These are phyloP conservation scores for Psidium guajava DNA, from an alignment of 345 rosid genomes.

Conservation along the genomic window DNA sequence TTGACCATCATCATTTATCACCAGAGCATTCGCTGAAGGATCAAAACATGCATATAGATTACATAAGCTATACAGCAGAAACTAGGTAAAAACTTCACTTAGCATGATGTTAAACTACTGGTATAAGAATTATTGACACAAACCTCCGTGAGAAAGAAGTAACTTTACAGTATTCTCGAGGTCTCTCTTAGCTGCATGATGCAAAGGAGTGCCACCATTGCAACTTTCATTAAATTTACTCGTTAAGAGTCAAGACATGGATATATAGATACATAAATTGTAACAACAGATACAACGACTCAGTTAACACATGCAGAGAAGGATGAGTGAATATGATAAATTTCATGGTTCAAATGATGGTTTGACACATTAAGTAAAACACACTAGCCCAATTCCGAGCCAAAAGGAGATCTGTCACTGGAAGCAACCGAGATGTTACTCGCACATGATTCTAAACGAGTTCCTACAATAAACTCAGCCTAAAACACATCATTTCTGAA, in stretches of 20 bases:
- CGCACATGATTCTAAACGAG: not conserved
- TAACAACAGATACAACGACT: no score
- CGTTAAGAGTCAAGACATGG: not conserved
- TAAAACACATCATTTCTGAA: not conserved
- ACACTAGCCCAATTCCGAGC: not conserved
- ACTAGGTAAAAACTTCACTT: not conserved
- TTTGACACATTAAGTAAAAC: not conserved
- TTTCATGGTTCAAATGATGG: not conserved
- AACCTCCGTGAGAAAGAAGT: constrained; percentile 75
- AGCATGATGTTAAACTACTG: not conserved
- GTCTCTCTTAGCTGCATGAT: constrained; percentile 92
- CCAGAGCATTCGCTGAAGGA: constrained; percentile 57
- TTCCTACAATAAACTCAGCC: not conserved
- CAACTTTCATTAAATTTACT: constrained; percentile 29
- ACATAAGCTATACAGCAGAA: not conserved
- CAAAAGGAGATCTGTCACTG: not conserved
- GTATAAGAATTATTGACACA: not conserved
- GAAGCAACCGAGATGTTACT: not conserved
- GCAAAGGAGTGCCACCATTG: constrained; percentile 81
- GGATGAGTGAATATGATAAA: not conserved
- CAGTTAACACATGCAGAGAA: no score
- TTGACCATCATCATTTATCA: constrained; percentile 77
- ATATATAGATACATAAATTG: no score
- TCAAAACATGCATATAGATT: not conserved
- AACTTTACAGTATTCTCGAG: constrained; percentile 59